These are phyloP conservation scores for Fusarium clavum DNA, from an alignment of 2,329 filamentous ascomycete species.

Conservation along the genomic window DNA sequence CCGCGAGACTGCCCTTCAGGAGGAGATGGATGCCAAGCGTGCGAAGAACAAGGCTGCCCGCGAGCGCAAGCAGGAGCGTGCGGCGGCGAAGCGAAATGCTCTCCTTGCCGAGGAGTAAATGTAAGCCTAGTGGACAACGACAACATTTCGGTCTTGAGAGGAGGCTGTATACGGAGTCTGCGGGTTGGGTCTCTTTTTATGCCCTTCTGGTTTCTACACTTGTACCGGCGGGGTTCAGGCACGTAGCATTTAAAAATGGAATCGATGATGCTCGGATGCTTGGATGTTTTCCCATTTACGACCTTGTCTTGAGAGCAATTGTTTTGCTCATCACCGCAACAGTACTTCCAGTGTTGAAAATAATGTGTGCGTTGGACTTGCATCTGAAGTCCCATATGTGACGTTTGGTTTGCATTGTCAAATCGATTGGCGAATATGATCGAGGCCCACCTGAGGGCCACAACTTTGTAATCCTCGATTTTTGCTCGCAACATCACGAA, in stretches of 20 bases:
- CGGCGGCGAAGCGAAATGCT: slow-evolving; percentile 89
- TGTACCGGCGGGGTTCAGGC: slow-evolving; percentile 64
- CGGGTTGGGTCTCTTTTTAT: slow-evolving; percentile 66
- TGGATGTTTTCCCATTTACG: slow-evolving; percentile 43
- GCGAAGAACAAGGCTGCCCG: slow-evolving; percentile 99
- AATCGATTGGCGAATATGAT: not conserved
- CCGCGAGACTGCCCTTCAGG: slow-evolving; percentile 95
- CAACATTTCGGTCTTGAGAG: slow-evolving; percentile 62
- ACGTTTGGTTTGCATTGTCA: not conserved
- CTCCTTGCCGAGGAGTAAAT: slow-evolving; percentile 75
- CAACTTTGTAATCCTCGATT: not conserved
- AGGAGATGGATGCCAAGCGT: slow-evolving; percentile 99
- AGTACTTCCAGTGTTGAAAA: slow-evolving; percentile 34
- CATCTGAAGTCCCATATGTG: slow-evolving; percentile 4
- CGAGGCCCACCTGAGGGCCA: not conserved
- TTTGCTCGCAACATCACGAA: not conserved
- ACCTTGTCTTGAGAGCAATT: slow-evolving; percentile 34
- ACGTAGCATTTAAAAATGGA: slow-evolving; percentile 69
- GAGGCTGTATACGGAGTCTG: slow-evolving; percentile 71
- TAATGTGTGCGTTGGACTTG: slow-evolving; percentile 35
- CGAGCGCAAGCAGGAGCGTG: slow-evolving; percentile 96
- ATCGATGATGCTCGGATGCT: slow-evolving; percentile 60
- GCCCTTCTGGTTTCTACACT: slow-evolving; percentile 61
- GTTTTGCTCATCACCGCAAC: slow-evolving; percentile 22
- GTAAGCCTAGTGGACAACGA: slow-evolving; percentile 61